Percentiles rank a stretch among this genome's conserved stretches.
Conservation (phyloP, 306 rosid species). For the Glycine tomentella region DNA sequence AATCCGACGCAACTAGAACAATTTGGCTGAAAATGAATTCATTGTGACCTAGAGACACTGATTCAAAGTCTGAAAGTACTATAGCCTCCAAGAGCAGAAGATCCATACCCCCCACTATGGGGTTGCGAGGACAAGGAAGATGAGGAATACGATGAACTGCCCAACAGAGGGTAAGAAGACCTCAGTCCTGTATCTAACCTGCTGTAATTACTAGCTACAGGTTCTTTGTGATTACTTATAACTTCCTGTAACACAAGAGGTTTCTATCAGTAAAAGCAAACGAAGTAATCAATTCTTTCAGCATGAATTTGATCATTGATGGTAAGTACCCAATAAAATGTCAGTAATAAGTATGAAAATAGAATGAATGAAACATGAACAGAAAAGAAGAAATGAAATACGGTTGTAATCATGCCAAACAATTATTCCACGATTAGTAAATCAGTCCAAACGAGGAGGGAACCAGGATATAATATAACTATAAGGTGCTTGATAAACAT, state of each 20-base stretch:
- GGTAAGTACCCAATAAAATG: slow-evolving; percentile 16
- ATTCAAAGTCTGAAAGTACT: slow-evolving; percentile 80
- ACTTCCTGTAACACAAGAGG: slow-evolving; percentile 67
- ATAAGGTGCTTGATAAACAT: slow-evolving; percentile 10
- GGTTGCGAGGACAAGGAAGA: slow-evolving; percentile 76
- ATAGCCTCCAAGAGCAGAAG: slow-evolving; percentile 86
- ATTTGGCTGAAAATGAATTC: slow-evolving; percentile 46
- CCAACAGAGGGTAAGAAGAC: slow-evolving; percentile 77
- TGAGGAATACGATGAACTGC: slow-evolving; percentile 63
- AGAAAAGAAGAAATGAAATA: slow-evolving; percentile 12
- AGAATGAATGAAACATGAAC: neutral
- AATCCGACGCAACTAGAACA: slow-evolving; percentile 44
- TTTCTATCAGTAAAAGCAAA: slow-evolving; percentile 41
- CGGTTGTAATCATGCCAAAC: slow-evolving; percentile 8
- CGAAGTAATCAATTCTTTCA: neutral
- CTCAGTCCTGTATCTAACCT: slow-evolving; percentile 73
- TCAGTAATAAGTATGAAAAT: neutral
- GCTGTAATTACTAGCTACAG: slow-evolving; percentile 65
- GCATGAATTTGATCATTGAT: neutral
- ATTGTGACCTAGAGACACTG: slow-evolving; percentile 37
- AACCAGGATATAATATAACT: neutral
- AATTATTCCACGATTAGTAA: slow-evolving; percentile 14
- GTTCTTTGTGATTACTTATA: slow-evolving; percentile 70
- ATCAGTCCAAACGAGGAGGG: slow-evolving; percentile 3
- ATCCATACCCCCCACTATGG: slow-evolving; percentile 75